These are phyloP conservation scores for Yueomyces sinensis DNA, from an alignment of 805 yeast genomes.

Conservation along the genomic window DNA sequence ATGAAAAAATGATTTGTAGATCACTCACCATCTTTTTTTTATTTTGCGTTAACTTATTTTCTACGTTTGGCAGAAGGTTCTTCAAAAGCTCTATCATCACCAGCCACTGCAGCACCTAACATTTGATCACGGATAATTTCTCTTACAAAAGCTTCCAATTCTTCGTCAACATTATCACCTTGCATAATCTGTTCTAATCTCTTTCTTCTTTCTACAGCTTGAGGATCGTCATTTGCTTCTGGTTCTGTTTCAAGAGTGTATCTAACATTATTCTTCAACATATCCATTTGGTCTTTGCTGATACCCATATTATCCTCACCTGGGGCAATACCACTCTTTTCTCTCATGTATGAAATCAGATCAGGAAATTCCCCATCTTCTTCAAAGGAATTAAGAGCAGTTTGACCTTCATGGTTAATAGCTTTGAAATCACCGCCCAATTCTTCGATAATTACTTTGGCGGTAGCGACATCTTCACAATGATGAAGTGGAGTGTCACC, in stretches of 20 bases:
- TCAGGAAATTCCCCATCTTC: slow-evolving; percentile 84
- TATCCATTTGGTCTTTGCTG: slow-evolving; percentile 19
- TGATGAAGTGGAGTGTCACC: slow-evolving; percentile 96
- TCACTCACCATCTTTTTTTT: too few relatives aligned
- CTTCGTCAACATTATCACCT: slow-evolving; percentile 74
- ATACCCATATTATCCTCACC: slow-evolving; percentile 15
- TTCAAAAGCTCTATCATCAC: slow-evolving; percentile 9
- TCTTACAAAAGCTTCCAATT: slow-evolving; percentile 51
- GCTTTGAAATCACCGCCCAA: slow-evolving; percentile 52
- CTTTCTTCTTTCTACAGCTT: slow-evolving; percentile 42
- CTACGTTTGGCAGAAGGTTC: slow-evolving; percentile 27
- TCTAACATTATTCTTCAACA: slow-evolving; percentile 34
- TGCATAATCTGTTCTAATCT: slow-evolving; percentile 57
- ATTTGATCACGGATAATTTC: slow-evolving; percentile 52
- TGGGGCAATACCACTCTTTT: slow-evolving; percentile 20
- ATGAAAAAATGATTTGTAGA: too few relatives aligned
- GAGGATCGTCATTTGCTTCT: slow-evolving; percentile 28
- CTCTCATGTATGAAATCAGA: slow-evolving; percentile 48
- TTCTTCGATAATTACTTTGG: slow-evolving; percentile 52
- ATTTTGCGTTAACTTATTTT: too few relatives aligned
- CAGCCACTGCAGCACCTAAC: slow-evolving; percentile 2
- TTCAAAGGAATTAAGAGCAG: slow-evolving; percentile 59
- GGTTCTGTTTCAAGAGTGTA: slow-evolving; percentile 39
- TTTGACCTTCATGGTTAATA: slow-evolving; percentile 62
- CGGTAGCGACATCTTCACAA: slow-evolving; percentile 58